phyloP scores from a whole-genome alignment of 805 yeast genomes.

The Cephaloascus albidus region DNA sequence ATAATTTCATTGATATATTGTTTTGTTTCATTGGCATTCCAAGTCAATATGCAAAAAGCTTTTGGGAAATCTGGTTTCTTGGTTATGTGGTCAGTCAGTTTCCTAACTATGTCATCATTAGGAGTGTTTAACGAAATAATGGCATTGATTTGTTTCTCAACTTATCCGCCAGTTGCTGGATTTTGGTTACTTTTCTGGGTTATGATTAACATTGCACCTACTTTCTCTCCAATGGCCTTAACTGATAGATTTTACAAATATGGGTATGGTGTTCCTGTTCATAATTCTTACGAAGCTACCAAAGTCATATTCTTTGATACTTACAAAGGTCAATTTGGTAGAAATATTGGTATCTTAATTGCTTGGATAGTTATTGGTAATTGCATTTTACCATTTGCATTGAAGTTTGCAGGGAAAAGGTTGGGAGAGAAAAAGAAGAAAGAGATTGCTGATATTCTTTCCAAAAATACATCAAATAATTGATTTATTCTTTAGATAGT shows the following conservation, averaged over 20 bases:
- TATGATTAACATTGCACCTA: conserved; percentile 56
- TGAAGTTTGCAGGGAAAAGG: conserved; percentile 28
- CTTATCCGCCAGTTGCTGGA: conserved; percentile 57
- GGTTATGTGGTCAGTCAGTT: conserved; percentile 64
- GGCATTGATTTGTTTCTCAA: conserved; percentile 39
- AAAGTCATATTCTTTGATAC: conserved; percentile 52
- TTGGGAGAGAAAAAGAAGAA: conserved; percentile 16
- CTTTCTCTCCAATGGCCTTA: conserved; percentile 57
- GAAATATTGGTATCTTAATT: conserved; percentile 47
- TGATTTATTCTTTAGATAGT: no score
- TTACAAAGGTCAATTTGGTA: conserved; percentile 47
- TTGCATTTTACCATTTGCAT: conserved; percentile 29
- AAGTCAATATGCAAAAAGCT: conserved; percentile 44
- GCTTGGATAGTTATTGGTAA: conserved; percentile 54
- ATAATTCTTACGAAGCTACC: conserved; percentile 52
- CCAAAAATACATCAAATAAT: no score
- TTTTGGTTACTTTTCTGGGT: conserved; percentile 71
- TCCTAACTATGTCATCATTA: conserved; percentile 62
- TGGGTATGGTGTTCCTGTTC: conserved; percentile 64
- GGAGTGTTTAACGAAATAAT: conserved; percentile 69
- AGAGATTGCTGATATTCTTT: not conserved
- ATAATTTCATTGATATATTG: conserved; percentile 50
- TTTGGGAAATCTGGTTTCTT: conserved; percentile 68
- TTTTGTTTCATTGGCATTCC: conserved; percentile 59
- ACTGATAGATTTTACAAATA: conserved; percentile 48